phyloP scores from a whole-genome alignment of 352 stramenopile species.

The Globisporangium iwayamae region DNA sequence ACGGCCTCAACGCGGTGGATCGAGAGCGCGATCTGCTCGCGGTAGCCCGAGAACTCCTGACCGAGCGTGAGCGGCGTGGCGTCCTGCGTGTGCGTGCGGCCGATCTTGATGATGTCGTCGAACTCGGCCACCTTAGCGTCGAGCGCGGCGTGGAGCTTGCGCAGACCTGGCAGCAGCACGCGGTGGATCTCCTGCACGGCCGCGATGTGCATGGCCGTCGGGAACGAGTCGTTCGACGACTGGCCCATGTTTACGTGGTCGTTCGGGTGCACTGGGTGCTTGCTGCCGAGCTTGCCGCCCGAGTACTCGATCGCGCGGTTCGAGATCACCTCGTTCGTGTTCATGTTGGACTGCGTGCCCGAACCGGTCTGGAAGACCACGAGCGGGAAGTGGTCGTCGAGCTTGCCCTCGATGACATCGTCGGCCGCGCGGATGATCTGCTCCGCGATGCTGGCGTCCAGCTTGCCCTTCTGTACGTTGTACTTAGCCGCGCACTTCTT shows the following conservation, averaged over 20 bases:
- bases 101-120: slow-evolving; percentile 96
- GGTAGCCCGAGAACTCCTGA: slow-evolving; percentile 97
- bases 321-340: slow-evolving; percentile 74
- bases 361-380: slow-evolving; percentile 76
- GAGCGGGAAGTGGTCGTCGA: slow-evolving; percentile 95
- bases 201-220: slow-evolving; percentile 97
- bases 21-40: slow-evolving; percentile 88
- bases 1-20: slow-evolving; percentile 84
- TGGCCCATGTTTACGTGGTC: slow-evolving; percentile 98
- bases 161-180: slow-evolving; percentile 66
- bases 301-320: slow-evolving; percentile 63
- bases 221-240: slow-evolving; percentile 96
- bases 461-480: slow-evolving; percentile 85
- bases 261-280: slow-evolving; percentile 90
- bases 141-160: slow-evolving; percentile 82
- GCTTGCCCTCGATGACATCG: slow-evolving; percentile 90
- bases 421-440: slow-evolving; percentile 91
- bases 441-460: slow-evolving; percentile 73
- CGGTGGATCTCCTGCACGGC: slow-evolving; percentile 84
- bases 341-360: slow-evolving; percentile 77
- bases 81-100: slow-evolving; percentile 94
- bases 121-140: slow-evolving; percentile 90
- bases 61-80: slow-evolving; percentile 95
- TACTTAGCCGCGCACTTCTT: slow-evolving; percentile 95
- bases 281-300: slow-evolving; percentile 47